Evolutionary conservation across 371 early-diverging fungal species (phyloP), one percentile per base, ranked within the genome.

Genomic region (Mortierella sp.): DNA sequence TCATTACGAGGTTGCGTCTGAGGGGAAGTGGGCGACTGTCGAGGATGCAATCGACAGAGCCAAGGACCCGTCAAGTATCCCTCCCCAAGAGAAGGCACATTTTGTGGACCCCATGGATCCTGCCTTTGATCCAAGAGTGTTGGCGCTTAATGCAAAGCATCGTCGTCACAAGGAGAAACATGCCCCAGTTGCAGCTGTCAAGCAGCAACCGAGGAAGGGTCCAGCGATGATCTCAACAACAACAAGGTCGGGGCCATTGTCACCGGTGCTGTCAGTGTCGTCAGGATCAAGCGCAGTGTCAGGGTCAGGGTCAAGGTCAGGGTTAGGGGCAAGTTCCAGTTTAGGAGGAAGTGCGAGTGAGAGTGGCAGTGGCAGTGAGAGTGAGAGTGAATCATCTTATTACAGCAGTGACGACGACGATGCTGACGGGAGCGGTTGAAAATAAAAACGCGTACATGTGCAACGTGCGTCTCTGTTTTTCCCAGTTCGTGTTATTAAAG

Each of bases 31-130:
- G 65, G 18, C 5, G 35, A 38, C 65, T 24, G 65, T 32, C 3
- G 24, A 65, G 21, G 65, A 65, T 65, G 38, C 65, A 18, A 38
- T 65, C 8, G 24, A 35, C 56, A 56, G 8, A n/a, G 56, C 16
- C 8, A 65, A 38, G 65, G 38, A 65, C 6, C 65, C 24, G 27
- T 21, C 38, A 65, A 65, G 38, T 7, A 16, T 7, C 14, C 56
- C 56, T 27, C 7, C 7, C 10, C n/a, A n/a, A 70, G n/a, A 4
- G 56, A 51, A 51, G 35, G 18, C 55, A 43, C 43, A 70, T 60
- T 74, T 76, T 72, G 46, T 76, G 5, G 81, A 81, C 58, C 74
- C 81, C 2, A 14, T 76, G 70, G 81, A 81, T 29, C 81, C 81
- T 11, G 58, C 48, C 29, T 77, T 73, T 63, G 51, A 70, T 49